Conservation (phyloP, 768 basidiomycete genomes). For the Leccinum uliginosum region DNA sequence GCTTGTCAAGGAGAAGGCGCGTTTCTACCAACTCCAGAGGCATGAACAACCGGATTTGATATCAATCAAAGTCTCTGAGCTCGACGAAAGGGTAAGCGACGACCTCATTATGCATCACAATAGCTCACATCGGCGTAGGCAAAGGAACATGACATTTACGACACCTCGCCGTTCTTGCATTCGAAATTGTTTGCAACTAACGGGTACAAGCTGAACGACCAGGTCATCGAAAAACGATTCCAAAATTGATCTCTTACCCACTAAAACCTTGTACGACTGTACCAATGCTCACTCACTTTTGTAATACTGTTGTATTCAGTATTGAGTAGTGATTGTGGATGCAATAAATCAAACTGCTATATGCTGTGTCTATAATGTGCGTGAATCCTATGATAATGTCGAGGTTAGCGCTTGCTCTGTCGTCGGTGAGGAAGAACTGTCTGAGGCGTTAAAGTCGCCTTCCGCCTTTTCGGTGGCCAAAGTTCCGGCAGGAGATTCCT, state of each 20-base stretch:
- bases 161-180: conserved; percentile 77
- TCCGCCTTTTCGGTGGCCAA: conserved; percentile 3
- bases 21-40: conserved; percentile 73
- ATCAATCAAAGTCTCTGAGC: conserved; percentile 69
- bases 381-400: conserved; percentile 17
- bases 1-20: conserved; percentile 87
- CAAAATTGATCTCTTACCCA: conserved; percentile 27
- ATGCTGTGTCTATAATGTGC: conserved; percentile 22
- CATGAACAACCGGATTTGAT: conserved; percentile 77
- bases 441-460: conserved; percentile 1
- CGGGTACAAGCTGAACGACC: conserved; percentile 72
- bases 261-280: conserved; percentile 4
- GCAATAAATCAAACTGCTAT: conserved; percentile 25
- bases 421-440: conserved; percentile 7
- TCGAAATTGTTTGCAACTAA: conserved; percentile 85
- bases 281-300: conserved; percentile 6
- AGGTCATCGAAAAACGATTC: conserved; percentile 74
- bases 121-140: conserved; percentile 48
- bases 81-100: conserved; percentile 76
- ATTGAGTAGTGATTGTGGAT: conserved; percentile 30
- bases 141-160: conserved; percentile 96
- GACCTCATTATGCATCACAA: neutral
- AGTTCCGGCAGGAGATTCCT: conserved; percentile 27
- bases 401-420: conserved; percentile 7
- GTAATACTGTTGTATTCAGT: conserved; percentile 15